These are phyloP conservation scores for Candida qinlingensis DNA, from an alignment of 805 yeast species.

Conservation along the genomic window DNA sequence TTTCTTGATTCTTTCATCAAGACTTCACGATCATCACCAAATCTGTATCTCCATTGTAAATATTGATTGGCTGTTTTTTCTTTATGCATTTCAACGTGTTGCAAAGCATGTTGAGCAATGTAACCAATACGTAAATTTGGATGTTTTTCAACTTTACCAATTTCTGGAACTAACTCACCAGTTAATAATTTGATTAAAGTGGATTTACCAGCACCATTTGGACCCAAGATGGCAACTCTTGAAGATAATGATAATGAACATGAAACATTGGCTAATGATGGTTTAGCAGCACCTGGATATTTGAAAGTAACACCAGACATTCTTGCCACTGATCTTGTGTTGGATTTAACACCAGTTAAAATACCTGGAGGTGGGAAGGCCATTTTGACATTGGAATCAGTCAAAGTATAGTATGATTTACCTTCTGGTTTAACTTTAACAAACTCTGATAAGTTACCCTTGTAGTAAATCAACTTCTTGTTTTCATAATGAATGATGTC, in stretches of 20 bases:
- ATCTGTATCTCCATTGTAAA: slow-evolving; percentile 95
- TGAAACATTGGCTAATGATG: slow-evolving; percentile 73
- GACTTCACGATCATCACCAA: slow-evolving; percentile 98
- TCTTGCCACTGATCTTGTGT: slow-evolving; percentile 88
- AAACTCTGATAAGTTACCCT: slow-evolving; percentile 90
- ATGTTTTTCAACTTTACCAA: slow-evolving; percentile 93
- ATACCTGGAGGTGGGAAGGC: slow-evolving; percentile 98
- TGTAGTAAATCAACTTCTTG: slow-evolving; percentile 90
- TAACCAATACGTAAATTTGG: slow-evolving; percentile 97
- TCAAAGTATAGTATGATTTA: slow-evolving; percentile 87
- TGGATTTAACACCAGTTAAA: slow-evolving; percentile 93
- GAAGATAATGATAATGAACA: slow-evolving; percentile 94
- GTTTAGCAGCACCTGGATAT: slow-evolving; percentile 86
- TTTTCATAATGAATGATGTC: slow-evolving; percentile 95
- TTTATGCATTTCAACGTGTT: slow-evolving; percentile 94
- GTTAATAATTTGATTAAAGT: slow-evolving; percentile 90
- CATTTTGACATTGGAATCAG: slow-evolving; percentile 92
- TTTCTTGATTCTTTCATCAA: slow-evolving; percentile 89
- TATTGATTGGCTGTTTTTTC: slow-evolving; percentile 98
- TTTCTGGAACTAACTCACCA: slow-evolving; percentile 82
- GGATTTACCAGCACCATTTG: slow-evolving; percentile 98
- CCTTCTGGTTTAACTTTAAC: slow-evolving; percentile 94
- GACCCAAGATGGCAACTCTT: slow-evolving; percentile 94
- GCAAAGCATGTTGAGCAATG: slow-evolving; percentile 97
- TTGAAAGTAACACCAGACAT: slow-evolving; percentile 80